Evolutionary conservation across 805 yeast species (phyloP).

Genomic region (Metschnikowia picachoensis): DNA sequence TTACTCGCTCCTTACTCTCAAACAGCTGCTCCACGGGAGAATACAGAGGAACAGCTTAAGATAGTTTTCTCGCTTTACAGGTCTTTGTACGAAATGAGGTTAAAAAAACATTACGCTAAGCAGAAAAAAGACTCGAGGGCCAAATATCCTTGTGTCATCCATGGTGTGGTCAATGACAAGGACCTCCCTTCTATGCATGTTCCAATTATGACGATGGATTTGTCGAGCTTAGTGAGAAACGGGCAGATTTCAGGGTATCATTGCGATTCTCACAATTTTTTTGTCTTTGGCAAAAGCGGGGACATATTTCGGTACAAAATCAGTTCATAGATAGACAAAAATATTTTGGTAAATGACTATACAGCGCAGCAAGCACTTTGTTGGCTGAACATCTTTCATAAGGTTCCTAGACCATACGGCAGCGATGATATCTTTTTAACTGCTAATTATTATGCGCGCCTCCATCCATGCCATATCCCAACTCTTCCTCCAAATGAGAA

Average conservation of each 20-base stretch:
- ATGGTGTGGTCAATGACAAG: constrained; percentile 36
- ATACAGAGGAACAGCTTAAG: constrained; percentile 21
- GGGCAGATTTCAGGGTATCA: constrained; percentile 35
- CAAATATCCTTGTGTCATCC: constrained; percentile 25
- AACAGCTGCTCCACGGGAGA: constrained; percentile 7
- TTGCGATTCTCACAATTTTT: constrained; percentile 26
- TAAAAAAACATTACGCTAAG: constrained; percentile 30
- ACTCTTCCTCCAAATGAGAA: constrained; percentile 40
- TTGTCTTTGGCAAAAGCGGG: constrained; percentile 40
- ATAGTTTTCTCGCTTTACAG: constrained; percentile 31
- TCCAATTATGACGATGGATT: constrained; percentile 32
- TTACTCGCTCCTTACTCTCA: constrained; percentile 12
- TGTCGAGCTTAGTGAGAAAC: constrained; percentile 30
- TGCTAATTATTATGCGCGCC: constrained; percentile 9
- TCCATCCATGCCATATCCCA: constrained; percentile 45
- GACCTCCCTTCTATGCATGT: constrained; percentile 37
- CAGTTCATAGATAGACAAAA: not conserved
- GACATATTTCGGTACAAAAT: constrained; percentile 35
- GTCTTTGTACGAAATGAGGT: constrained; percentile 33
- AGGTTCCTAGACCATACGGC: not conserved
- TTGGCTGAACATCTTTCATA: not conserved
- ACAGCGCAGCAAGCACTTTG: not conserved
- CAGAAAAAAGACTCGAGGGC: constrained; percentile 13
- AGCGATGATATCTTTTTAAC: too few relatives aligned
- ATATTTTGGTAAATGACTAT: not conserved